Conservation (phyloP, 768 basidiomycete genomes). For the Termitomyces sp. region DNA sequence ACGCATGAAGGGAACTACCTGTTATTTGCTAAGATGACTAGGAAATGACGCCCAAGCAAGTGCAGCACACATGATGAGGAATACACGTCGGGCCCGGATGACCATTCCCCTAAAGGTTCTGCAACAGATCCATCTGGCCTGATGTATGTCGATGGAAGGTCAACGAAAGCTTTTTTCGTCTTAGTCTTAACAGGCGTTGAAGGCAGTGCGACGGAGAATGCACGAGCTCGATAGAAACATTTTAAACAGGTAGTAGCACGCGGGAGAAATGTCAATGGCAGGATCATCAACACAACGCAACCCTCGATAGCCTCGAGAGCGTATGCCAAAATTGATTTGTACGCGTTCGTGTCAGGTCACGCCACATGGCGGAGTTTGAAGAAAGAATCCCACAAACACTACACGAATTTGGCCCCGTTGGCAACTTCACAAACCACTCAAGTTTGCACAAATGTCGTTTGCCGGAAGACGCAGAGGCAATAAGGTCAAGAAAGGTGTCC, state of each 20-base stretch:
- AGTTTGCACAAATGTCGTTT: slow-evolving; percentile 59
- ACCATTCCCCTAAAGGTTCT: slow-evolving; percentile 37
- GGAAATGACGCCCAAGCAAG: background rate
- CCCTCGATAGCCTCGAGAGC: background rate
- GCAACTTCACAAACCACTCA: slow-evolving; percentile 19
- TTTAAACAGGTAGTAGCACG: background rate
- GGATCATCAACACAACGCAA: slow-evolving; percentile 7
- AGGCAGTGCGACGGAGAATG: slow-evolving; percentile 1
- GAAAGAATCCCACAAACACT: slow-evolving; percentile 21
- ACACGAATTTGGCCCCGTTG: slow-evolving; percentile 23
- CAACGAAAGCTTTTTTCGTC: slow-evolving; percentile 48
- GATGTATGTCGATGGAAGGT: slow-evolving; percentile 47
- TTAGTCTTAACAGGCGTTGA: slow-evolving; percentile 8
- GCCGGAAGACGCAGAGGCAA: slow-evolving; percentile 83
- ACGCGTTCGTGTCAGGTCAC: slow-evolving; percentile 21
- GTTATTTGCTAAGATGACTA: background rate
- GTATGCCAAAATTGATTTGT: background rate
- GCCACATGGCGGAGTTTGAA: slow-evolving; percentile 35
- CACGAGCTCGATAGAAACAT: background rate
- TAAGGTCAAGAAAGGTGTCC: slow-evolving; percentile 98
- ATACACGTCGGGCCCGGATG: slow-evolving; percentile 19
- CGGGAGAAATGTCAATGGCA: background rate
- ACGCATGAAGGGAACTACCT: background rate
- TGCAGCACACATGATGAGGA: slow-evolving; percentile 2
- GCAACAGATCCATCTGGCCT: slow-evolving; percentile 38